phyloP scores from a whole-genome alignment of 2,329 filamentous ascomycete species.

The Leptosphaerulina australis region DNA sequence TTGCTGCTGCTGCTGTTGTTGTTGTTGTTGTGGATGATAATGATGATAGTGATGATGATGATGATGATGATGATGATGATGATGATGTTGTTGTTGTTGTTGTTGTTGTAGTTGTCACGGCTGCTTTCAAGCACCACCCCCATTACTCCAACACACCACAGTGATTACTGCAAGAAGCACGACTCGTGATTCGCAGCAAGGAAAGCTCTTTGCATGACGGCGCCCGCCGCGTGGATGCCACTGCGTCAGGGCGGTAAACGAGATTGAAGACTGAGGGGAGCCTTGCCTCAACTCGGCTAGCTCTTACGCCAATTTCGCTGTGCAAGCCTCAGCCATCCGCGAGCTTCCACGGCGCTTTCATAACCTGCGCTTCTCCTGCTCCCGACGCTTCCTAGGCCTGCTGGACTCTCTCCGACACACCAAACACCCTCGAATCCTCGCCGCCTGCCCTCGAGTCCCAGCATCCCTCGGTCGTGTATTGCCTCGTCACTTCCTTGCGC shows the following conservation, averaged over 20 bases:
- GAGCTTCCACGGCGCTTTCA: slow-evolving; percentile 41
- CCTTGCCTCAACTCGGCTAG: slow-evolving; percentile 21
- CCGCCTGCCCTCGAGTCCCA: slow-evolving; percentile 8
- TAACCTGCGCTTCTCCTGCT: slow-evolving; percentile 32
- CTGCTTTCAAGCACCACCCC: neutral
- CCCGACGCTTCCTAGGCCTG: slow-evolving; percentile 26
- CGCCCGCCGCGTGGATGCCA: slow-evolving; percentile 12
- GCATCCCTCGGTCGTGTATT: slow-evolving; percentile 33
- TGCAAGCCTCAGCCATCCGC: slow-evolving; percentile 41
- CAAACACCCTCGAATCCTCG: slow-evolving; percentile 7
- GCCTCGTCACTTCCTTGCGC: slow-evolving; percentile 24
- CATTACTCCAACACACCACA: neutral
- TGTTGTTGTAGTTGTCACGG: neutral
- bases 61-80: no score
- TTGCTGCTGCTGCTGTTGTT: neutral
- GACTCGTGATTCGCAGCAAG: slow-evolving; percentile 6
- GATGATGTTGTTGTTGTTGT: no score
- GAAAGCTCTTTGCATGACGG: slow-evolving; percentile 7
- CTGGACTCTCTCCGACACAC: slow-evolving; percentile 15
- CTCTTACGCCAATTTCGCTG: slow-evolving; percentile 31
- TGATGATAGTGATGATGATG: no score
- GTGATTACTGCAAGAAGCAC: neutral
- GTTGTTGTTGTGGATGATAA: neutral
- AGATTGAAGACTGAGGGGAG: slow-evolving; percentile 21
- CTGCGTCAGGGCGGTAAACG: slow-evolving; percentile 27